Evolutionary conservation across 176 grass and related monocot genomes (phyloP).

Genomic region (Carex scoparia): DNA sequence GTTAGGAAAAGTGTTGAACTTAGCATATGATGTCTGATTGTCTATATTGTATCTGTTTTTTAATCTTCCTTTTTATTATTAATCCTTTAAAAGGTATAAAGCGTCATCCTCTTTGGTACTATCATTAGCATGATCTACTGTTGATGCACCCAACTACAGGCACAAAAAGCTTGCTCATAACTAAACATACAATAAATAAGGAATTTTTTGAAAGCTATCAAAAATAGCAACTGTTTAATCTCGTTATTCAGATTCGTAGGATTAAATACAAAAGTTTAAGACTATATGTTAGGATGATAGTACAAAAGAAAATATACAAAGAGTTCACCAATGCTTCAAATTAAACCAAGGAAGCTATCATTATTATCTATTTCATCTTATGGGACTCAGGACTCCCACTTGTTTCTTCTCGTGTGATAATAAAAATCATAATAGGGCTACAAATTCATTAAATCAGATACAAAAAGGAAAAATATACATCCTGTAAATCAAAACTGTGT

Average conservation of each 20-base stretch:
- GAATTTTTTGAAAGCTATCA: neutral
- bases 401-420: neutral
- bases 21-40: neutral
- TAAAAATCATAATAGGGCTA: neutral
- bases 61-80: neutral
- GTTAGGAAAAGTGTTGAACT: neutral
- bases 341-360: neutral
- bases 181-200: neutral
- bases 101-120: neutral
- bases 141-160: neutral
- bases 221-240: neutral
- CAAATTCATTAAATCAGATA: neutral
- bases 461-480: too few species aligned
- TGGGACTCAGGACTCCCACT: neutral
- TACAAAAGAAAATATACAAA: constrained; percentile 6
- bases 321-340: neutral
- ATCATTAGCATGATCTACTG: neutral
- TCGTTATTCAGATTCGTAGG: neutral
- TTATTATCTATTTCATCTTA: neutral
- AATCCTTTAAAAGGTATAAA: neutral
- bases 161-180: neutral
- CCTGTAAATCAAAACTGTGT: too few species aligned
- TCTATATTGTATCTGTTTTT: neutral
- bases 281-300: too few species aligned
- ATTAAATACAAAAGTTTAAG: neutral